These are phyloP conservation scores for Asterophora lycoperdoides DNA, from an alignment of 768 basidiomycete genomes.

Conservation along the genomic window DNA sequence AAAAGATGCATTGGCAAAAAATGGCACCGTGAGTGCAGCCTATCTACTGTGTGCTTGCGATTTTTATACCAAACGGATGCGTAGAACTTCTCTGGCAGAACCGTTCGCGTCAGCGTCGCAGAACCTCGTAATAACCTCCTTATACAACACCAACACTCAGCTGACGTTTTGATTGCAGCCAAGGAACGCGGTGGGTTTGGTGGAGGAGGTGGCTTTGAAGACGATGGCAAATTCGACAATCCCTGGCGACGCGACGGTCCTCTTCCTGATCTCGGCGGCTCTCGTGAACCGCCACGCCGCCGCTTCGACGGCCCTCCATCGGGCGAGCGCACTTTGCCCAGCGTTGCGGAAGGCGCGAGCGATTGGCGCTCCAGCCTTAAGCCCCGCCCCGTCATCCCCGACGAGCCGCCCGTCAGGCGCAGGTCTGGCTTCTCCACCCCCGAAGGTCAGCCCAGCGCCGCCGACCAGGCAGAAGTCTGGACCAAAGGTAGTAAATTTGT, in stretches of 20 bases:
- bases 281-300: slow-evolving; percentile 61
- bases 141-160: not conserved
- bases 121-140: slow-evolving; percentile 73
- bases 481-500: slow-evolving; percentile 71
- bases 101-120: slow-evolving; percentile 88
- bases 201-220: slow-evolving; percentile 43
- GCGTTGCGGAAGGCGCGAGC: slow-evolving; percentile 53
- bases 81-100: slow-evolving; percentile 72
- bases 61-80: not conserved
- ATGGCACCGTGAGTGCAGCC: slow-evolving; percentile 52
- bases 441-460: slow-evolving; percentile 42
- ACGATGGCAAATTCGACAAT: slow-evolving; percentile 77
- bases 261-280: slow-evolving; percentile 61
- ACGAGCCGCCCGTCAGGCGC: slow-evolving; percentile 51
- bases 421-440: slow-evolving; percentile 52
- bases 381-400: slow-evolving; percentile 34
- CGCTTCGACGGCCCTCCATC: slow-evolving; percentile 56
- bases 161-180: slow-evolving; percentile 42
- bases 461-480: slow-evolving; percentile 82
- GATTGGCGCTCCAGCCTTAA: slow-evolving; percentile 72
- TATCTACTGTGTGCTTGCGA: not conserved
- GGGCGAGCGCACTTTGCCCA: slow-evolving; percentile 38
- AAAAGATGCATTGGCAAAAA: slow-evolving; percentile 75
- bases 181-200: slow-evolving; percentile 68
- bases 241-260: slow-evolving; percentile 89